These are phyloP conservation scores for Mycena haematopus DNA, from an alignment of 768 basidiomycete species.

Conservation along the genomic window DNA sequence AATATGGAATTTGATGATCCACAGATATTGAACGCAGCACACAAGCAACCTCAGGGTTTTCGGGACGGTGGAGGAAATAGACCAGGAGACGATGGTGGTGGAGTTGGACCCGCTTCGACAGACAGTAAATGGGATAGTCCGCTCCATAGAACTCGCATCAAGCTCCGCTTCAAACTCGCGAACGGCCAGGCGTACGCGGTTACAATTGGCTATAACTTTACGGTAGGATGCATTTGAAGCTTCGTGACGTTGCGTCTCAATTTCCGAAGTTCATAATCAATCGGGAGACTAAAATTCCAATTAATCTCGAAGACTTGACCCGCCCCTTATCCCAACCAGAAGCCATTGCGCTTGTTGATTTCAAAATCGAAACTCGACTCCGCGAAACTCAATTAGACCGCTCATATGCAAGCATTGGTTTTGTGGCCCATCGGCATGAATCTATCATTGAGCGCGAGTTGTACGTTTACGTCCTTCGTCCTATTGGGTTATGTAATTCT, in stretches of 20 bases:
- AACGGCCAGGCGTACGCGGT: neutral
- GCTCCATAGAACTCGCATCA: neutral
- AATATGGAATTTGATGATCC: no score
- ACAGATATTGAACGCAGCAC: no score
- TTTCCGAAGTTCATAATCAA: neutral
- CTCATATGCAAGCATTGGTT: constrained; percentile 6
- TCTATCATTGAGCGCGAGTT: neutral
- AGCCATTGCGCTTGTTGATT: neutral
- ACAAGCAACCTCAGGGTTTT: no score
- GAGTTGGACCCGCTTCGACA: neutral
- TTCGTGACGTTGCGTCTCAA: neutral
- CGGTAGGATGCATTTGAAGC: neutral
- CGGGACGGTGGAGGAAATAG: neutral
- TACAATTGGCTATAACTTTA: neutral
- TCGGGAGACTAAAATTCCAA: neutral
- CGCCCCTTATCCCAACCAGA: constrained; percentile 1
- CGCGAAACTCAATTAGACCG: constrained; percentile 10
- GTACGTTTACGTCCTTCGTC: neutral
- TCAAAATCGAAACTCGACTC: constrained; percentile 2
- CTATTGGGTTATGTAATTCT: no score
- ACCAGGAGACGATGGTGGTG: neutral
- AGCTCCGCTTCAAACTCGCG: constrained; percentile 1
- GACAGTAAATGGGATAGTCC: constrained; percentile 9
- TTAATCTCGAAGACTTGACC: neutral
- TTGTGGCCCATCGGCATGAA: neutral